phyloP scores from a whole-genome alignment of 306 rosid species.

The Rosa persica region DNA sequence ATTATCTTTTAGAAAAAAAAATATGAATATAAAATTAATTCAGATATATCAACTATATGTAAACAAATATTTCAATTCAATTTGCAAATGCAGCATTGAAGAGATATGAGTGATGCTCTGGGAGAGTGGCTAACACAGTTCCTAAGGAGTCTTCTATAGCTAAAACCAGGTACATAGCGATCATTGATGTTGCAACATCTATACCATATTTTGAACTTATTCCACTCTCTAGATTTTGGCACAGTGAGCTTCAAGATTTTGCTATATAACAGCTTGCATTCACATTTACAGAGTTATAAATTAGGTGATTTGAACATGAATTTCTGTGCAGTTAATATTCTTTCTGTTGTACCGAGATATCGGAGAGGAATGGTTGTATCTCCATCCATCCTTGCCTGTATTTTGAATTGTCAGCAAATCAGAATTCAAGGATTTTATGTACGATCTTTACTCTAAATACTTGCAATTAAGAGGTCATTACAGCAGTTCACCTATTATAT shows the following conservation, averaged over 20 bases:
- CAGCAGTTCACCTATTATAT: neutral
- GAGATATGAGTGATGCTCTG: too few species aligned
- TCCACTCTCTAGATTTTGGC: neutral
- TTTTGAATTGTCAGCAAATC: neutral
- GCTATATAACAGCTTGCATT: neutral
- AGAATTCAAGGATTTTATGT: neutral
- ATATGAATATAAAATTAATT: too few species aligned
- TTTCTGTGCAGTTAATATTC: neutral
- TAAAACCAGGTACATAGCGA: too few species aligned
- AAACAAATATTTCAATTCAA: too few species aligned
- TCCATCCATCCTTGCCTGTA: neutral
- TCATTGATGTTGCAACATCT: too few species aligned
- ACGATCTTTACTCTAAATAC: neutral
- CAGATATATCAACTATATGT: too few species aligned
- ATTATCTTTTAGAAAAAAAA: too few species aligned
- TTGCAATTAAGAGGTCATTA: neutral
- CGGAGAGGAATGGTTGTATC: neutral
- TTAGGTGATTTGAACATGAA: neutral
- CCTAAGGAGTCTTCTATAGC: too few species aligned
- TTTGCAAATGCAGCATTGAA: too few species aligned
- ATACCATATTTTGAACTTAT: too few species aligned
- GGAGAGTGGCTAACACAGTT: too few species aligned
- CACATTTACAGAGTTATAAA: neutral
- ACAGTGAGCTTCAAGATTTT: neutral
- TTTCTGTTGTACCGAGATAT: neutral